phyloP scores from a whole-genome alignment of 345 rosid genomes.

The Noccaea caerulescens region DNA sequence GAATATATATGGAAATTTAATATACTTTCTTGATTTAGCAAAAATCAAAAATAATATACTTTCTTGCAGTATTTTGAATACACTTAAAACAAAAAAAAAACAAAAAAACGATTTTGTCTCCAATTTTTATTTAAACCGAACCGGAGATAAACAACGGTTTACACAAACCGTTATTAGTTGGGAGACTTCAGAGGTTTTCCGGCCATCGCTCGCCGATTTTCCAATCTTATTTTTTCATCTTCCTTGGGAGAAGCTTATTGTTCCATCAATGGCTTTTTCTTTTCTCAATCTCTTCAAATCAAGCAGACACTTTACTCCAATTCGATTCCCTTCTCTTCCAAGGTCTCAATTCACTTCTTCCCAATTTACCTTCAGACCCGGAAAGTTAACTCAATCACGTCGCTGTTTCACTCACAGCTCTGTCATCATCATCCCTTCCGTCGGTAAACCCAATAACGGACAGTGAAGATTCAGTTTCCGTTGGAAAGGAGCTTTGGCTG shows the following conservation, averaged over 20 bases:
- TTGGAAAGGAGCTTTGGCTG: constrained; percentile 60
- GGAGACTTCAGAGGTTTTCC: constrained; percentile 15
- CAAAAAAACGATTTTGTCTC: not conserved
- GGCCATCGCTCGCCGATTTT: constrained; percentile 33
- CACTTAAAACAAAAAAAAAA: no score
- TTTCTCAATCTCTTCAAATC: constrained; percentile 55
- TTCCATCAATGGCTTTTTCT: constrained; percentile 54
- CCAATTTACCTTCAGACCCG: constrained; percentile 33
- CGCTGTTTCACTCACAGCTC: constrained; percentile 47
- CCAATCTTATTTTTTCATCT: constrained; percentile 30
- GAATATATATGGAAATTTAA: no score
- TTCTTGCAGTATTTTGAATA: no score
- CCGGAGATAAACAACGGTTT: constrained; percentile 32
- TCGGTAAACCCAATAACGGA: constrained; percentile 24
- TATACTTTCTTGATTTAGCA: no score
- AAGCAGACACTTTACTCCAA: constrained; percentile 50
- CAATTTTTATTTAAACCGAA: constrained; percentile 18
- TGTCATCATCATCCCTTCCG: constrained; percentile 42
- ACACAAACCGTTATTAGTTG: not conserved
- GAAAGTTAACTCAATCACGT: constrained; percentile 42
- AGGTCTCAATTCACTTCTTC: constrained; percentile 24
- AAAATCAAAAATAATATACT: no score
- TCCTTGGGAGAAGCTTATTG: constrained; percentile 16
- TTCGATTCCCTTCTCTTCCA: constrained; percentile 48
- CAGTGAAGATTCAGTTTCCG: constrained; percentile 17